A percentile compares a stretch with the other conserved stretches of the same genome.
These are phyloP conservation scores for Parascedosporium putredinis DNA, from an alignment of 2,329 filamentous ascomycete genomes.

Conservation along the genomic window DNA sequence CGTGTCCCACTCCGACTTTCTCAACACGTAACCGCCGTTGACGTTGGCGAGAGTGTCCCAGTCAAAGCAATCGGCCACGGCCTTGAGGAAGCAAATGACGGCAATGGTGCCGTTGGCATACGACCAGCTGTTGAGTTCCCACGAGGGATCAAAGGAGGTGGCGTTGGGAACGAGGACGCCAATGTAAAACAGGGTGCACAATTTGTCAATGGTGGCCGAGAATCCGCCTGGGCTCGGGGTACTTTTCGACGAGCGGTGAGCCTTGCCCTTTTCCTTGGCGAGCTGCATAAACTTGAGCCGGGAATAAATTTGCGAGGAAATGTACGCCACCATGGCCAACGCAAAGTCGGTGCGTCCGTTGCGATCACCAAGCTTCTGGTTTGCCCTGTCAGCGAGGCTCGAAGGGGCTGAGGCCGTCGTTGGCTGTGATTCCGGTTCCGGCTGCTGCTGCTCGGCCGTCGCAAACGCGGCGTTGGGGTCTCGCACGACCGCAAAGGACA, in stretches of 20 bases:
- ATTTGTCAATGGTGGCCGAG: background rate
- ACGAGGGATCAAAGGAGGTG: background rate
- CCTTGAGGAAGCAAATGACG: background rate
- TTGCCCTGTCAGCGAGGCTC: background rate
- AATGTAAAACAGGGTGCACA: background rate
- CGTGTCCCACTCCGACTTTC: background rate
- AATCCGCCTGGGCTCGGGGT: background rate
- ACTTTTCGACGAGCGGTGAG: too few species aligned
- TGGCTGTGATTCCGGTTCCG: background rate
- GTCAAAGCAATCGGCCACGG: background rate
- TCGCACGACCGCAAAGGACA: background rate
- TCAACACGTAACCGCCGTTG: background rate
- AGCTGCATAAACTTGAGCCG: background rate
- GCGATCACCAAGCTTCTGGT: background rate
- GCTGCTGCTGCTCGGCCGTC: too few species aligned
- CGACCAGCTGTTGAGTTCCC: background rate
- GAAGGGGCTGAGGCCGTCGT: background rate
- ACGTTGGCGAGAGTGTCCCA: background rate
- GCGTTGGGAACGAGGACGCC: background rate
- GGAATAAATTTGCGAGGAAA: background rate
- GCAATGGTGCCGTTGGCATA: background rate
- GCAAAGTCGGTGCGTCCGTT: background rate
- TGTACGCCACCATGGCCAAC: background rate
- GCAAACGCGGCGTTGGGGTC: too few species aligned
- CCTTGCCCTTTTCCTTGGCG: background rate